Percentiles rank a stretch among this genome's conserved stretches.
These are phyloP conservation scores for Leishmania braziliensis DNA, from an alignment of 208 protist genomes.

Conservation along the genomic window DNA sequence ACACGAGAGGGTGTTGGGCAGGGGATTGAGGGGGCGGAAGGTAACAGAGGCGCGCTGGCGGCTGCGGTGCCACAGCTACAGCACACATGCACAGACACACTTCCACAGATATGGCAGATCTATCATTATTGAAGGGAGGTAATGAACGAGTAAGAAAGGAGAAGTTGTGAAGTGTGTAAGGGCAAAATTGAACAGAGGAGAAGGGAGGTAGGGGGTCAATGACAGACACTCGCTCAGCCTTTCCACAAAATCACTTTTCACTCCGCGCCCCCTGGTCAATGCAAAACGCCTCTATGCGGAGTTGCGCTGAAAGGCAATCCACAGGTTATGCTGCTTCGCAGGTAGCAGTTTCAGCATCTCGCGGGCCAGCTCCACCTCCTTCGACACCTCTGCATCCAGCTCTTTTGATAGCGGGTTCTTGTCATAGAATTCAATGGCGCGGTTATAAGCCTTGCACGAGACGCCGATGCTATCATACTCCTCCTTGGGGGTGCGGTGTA, in stretches of 20 bases:
- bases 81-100: neutral
- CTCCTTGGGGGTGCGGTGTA: slow-evolving; percentile 48
- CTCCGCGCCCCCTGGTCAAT: neutral
- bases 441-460: slow-evolving; percentile 52
- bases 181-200: neutral
- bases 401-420: slow-evolving; percentile 41
- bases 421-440: slow-evolving; percentile 63
- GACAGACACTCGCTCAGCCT: neutral
- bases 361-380: slow-evolving; percentile 31
- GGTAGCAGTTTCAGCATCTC: slow-evolving; percentile 71
- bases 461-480: slow-evolving; percentile 80
- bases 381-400: slow-evolving; percentile 30
- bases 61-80: neutral
- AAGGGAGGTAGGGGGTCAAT: neutral
- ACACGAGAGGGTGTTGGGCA: neutral
- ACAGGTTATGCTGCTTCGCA: slow-evolving; percentile 75
- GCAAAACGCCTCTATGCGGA: slow-evolving; percentile 4
- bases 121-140: too few species aligned
- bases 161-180: neutral
- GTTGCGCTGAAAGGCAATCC: slow-evolving; percentile 47
- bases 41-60: neutral
- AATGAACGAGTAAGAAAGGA: neutral
- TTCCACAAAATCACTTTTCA: neutral
- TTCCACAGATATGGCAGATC: neutral
- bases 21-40: neutral